A percentile compares a stretch with the other conserved stretches of the same genome.
Evolutionary conservation across 2,329 filamentous ascomycete species (phyloP).

Genomic region (Trichoderma gracile): DNA sequence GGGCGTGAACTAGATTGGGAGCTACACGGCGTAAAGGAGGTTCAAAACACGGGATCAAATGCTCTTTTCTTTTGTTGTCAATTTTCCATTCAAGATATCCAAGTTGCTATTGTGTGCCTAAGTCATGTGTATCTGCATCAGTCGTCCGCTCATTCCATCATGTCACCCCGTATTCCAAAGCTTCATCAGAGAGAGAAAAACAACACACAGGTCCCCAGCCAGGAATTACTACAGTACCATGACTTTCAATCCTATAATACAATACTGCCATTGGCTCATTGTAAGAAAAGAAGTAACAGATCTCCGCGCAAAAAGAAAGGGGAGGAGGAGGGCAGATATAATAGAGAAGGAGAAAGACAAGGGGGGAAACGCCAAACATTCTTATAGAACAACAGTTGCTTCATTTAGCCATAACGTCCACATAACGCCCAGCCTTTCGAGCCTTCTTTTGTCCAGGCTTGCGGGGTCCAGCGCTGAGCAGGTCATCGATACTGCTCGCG

Average conservation of each 20-base stretch:
- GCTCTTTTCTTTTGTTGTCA: constrained; percentile 10
- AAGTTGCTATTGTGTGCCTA: constrained; percentile 18
- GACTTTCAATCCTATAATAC: constrained; percentile 23
- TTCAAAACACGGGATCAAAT: not conserved
- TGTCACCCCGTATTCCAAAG: not conserved
- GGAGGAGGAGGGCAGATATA: too few relatives aligned
- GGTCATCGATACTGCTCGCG: constrained; percentile 91
- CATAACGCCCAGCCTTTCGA: constrained; percentile 84
- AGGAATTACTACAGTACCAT: constrained; percentile 17
- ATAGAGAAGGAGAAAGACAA: constrained; percentile 15
- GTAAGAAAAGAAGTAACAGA: not conserved
- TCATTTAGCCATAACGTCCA: constrained; percentile 89
- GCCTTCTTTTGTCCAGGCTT: constrained; percentile 66
- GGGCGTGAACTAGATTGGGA: not conserved
- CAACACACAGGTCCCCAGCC: not conserved
- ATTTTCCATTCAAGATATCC: constrained; percentile 20
- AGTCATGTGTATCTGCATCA: constrained; percentile 20
- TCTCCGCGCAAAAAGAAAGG: constrained; percentile 18
- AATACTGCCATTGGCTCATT: not conserved
- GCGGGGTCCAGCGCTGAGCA: constrained; percentile 73
- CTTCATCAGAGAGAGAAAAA: not conserved
- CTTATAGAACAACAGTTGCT: not conserved
- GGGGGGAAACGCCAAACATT: constrained; percentile 22
- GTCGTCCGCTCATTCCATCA: constrained; percentile 17
- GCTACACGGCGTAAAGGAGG: not conserved